phyloP scores from a whole-genome alignment of 768 basidiomycete species.

The Cyclocybe cylindracea region DNA sequence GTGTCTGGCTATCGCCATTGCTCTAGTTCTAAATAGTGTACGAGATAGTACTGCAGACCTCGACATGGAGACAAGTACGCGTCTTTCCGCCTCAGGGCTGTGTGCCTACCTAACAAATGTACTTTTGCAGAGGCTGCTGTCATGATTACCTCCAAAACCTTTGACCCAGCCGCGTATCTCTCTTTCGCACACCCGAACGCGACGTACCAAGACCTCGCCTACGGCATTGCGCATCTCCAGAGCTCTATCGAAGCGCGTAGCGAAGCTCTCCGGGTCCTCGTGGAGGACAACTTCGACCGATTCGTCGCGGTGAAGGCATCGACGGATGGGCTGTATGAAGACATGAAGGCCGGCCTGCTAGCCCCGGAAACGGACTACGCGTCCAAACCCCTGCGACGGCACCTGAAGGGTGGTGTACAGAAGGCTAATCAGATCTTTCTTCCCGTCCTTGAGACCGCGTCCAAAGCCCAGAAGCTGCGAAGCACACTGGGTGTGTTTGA shows the following conservation, averaged over 20 bases:
- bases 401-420: slow-evolving; percentile 83
- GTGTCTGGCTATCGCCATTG: slow-evolving; percentile 24
- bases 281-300: slow-evolving; percentile 96
- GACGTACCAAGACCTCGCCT: slow-evolving; percentile 84
- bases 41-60: slow-evolving; percentile 56
- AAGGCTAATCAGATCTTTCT: slow-evolving; percentile 96
- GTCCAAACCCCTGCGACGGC: slow-evolving; percentile 76
- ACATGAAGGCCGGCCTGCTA: slow-evolving; percentile 92
- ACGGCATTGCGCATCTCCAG: slow-evolving; percentile 71
- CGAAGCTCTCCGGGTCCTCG: slow-evolving; percentile 89
- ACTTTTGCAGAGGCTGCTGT: slow-evolving; percentile 65
- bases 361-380: slow-evolving; percentile 77
- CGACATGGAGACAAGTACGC: slow-evolving; percentile 81
- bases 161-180: slow-evolving; percentile 92
- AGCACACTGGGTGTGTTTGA: slow-evolving; percentile 94
- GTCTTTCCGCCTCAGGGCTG: not conserved
- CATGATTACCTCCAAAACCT: slow-evolving; percentile 86
- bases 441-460: slow-evolving; percentile 91
- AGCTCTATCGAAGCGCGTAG: slow-evolving; percentile 83
- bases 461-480: slow-evolving; percentile 89
- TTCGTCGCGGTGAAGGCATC: slow-evolving; percentile 96
- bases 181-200: slow-evolving; percentile 92
- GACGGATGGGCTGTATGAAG: slow-evolving; percentile 85
- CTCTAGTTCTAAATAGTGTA: too few relatives aligned
- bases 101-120: not conserved